Conservation (phyloP, 306 rosid genomes). For the Glycine latifolia region DNA sequence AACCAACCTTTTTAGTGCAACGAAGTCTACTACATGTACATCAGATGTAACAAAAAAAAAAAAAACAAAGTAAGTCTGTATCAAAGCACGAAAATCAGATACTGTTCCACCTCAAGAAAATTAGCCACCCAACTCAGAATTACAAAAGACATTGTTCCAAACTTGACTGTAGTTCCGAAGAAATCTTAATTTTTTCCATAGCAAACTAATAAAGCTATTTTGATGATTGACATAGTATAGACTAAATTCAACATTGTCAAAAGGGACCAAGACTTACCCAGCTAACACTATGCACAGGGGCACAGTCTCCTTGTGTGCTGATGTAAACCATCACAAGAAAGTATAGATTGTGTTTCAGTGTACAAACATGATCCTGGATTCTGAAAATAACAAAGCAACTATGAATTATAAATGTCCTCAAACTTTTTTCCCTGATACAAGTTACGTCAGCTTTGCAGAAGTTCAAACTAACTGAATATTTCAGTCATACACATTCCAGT, state of each 20-base stretch:
- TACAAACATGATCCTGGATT: constrained; percentile 93
- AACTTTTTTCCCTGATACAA: neutral
- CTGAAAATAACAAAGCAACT: constrained; percentile 53
- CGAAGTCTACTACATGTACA: constrained; percentile 9
- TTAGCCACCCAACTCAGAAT: neutral
- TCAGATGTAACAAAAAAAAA: neutral
- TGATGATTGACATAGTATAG: constrained; percentile 4
- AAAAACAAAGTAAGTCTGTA: too few relatives aligned
- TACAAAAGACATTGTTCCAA: neutral
- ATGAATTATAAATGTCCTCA: constrained; percentile 16
- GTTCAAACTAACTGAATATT: constrained; percentile 11
- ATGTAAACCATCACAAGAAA: constrained; percentile 92
- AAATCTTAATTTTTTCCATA: constrained; percentile 9
- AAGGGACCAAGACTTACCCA: constrained; percentile 51
- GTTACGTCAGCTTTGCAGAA: constrained; percentile 21
- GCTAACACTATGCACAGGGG: constrained; percentile 82
- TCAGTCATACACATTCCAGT: neutral
- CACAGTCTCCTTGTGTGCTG: constrained; percentile 86
- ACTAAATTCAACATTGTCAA: constrained; percentile 17
- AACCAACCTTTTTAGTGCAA: constrained; percentile 29
- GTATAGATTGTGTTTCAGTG: constrained; percentile 63
- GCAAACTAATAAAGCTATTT: constrained; percentile 19
- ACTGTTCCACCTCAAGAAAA: constrained; percentile 29
- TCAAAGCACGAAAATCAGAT: constrained; percentile 5
- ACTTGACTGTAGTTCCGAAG: constrained; percentile 6